A percentile compares a stretch with the other conserved stretches of the same genome.
These are phyloP conservation scores for Penicillium roqueforti DNA, from an alignment of 495 filamentous ascomycete genomes.

Conservation along the genomic window DNA sequence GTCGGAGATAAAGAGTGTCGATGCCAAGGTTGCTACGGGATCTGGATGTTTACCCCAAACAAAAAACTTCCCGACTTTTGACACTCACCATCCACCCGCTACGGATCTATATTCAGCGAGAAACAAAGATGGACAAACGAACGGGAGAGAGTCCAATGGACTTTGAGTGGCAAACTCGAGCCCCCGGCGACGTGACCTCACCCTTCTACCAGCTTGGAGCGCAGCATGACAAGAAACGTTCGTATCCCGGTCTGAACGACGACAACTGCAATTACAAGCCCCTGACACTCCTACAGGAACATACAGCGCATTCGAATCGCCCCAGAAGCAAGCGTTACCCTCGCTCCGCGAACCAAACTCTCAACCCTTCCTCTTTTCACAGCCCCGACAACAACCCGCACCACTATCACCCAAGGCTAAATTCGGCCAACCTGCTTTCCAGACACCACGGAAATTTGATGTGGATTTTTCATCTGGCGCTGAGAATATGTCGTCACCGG, in stretches of 20 bases:
- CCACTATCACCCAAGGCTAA: conserved; percentile 30
- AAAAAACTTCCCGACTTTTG: conserved; percentile 22
- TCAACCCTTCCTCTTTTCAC: conserved; percentile 44
- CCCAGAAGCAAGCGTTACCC: conserved; percentile 44
- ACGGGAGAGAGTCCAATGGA: conserved; percentile 64
- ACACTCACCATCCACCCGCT: conserved; percentile 14
- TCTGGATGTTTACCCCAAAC: conserved; percentile 30
- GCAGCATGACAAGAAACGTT: conserved; percentile 51
- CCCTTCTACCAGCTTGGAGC: conserved; percentile 53
- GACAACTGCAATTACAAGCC: not conserved
- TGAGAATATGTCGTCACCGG: conserved; percentile 74
- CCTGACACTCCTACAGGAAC: conserved; percentile 37
- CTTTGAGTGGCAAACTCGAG: conserved; percentile 58
- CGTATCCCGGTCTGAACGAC: conserved; percentile 16
- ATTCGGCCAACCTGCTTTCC: conserved; percentile 70
- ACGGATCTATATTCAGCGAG: conserved; percentile 1
- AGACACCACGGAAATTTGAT: conserved; percentile 71
- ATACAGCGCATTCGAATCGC: conserved; percentile 50
- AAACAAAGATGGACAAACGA: conserved; percentile 34
- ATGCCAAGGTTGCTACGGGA: conserved; percentile 22
- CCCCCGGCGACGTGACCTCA: conserved; percentile 54
- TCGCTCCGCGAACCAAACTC: conserved; percentile 47
- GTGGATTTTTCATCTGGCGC: conserved; percentile 70
- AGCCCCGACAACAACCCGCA: conserved; percentile 27
- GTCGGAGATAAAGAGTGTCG: conserved; percentile 6